Evolutionary conservation across 148 eudicot species (phyloP), one percentile per base, ranked within the genome.

Genomic region (Arctostaphylos glauca): DNA sequence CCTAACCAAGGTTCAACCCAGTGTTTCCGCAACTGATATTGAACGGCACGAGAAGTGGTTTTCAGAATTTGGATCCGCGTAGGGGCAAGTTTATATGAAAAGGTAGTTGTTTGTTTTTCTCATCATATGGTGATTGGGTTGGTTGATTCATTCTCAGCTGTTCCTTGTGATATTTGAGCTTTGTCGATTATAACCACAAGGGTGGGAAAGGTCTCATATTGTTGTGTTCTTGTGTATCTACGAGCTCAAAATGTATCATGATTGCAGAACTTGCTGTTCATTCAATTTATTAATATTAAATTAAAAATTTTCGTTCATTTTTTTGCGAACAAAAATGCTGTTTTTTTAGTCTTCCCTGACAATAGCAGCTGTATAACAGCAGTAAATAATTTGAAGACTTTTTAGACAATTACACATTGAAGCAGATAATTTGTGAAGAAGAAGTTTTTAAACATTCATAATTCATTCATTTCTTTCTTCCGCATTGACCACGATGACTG

Each of bases 1-100:
- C 80, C 81, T 94, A 41, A 85, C 88, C 66, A 94, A 94, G 90
- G 98, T 96, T 79, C 99, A 96, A 81, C 94, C 98, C 1, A 96
- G 98, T 85, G 99, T 96, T 85, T 93, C 97, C 0, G 93, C 97
- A 31, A 74, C 93, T 76, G 98, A 96, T 80, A 96, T 96, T 41
- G 99, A 93, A 86, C 90, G 91, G 52, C 99, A 96, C 15, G 98
- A 93, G 84, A 96, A 96, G 82, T 96, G 99, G 99, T 86, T 93
- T 60, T 43, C 88, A 18, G 98, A 96, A 83, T 94, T 96, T 50
- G 99, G 99, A 64, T 96, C 99, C 64, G 97, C 99, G 41, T 96
- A 88, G 81, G 47, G 78, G 52, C 43, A n/a, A 18, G 21, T 23
- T 18, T 8, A 55, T 13, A 38, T 23, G 21, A 38, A 52, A 75